These are phyloP conservation scores for Diaporthe citrichinensis DNA, from an alignment of 2,329 filamentous ascomycete genomes.

Conservation along the genomic window DNA sequence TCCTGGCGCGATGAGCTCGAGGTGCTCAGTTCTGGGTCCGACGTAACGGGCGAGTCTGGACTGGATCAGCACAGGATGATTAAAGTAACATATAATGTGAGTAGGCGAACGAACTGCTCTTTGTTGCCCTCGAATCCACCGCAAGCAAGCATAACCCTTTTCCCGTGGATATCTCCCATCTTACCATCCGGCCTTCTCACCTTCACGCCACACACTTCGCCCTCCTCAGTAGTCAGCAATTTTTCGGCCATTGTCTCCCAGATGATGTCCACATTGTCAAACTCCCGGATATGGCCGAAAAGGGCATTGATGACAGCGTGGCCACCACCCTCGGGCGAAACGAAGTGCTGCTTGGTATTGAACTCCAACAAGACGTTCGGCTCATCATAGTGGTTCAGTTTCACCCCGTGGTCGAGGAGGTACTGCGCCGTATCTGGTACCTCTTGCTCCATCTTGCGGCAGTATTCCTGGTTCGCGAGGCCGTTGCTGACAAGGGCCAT, in stretches of 20 bases:
- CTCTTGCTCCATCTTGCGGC: slow-evolving; percentile 52
- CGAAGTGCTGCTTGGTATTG: slow-evolving; percentile 33
- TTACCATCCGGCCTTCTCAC: slow-evolving; percentile 1
- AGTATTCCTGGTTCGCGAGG: slow-evolving; percentile 56
- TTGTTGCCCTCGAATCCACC: slow-evolving; percentile 31
- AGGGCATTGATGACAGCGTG: slow-evolving; percentile 18
- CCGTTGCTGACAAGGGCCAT: slow-evolving; percentile 53
- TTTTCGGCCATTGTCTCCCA: slow-evolving; percentile 35
- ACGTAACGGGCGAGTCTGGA: slow-evolving; percentile 27
- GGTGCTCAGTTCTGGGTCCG: slow-evolving; percentile 6
- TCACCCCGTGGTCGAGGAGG: slow-evolving; percentile 23
- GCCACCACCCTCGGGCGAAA: slow-evolving; percentile 22
- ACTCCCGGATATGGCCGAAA: slow-evolving; percentile 10
- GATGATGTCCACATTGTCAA: slow-evolving; percentile 17
- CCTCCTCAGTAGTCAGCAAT: slow-evolving; percentile 3
- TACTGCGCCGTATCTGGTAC: slow-evolving; percentile 17
- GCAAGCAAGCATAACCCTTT: slow-evolving; percentile 3
- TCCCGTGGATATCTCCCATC: background rate
- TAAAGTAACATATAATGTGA: too few species aligned
- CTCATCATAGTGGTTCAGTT: slow-evolving; percentile 20
- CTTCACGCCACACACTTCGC: slow-evolving; percentile 17
- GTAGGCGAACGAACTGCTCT: background rate
- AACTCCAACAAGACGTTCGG: slow-evolving; percentile 25
- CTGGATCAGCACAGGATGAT: background rate
- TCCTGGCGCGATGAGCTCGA: slow-evolving; percentile 25